Evolutionary conservation across 345 rosid genomes (phyloP).

Genomic region (Eucalyptus decipiens): DNA sequence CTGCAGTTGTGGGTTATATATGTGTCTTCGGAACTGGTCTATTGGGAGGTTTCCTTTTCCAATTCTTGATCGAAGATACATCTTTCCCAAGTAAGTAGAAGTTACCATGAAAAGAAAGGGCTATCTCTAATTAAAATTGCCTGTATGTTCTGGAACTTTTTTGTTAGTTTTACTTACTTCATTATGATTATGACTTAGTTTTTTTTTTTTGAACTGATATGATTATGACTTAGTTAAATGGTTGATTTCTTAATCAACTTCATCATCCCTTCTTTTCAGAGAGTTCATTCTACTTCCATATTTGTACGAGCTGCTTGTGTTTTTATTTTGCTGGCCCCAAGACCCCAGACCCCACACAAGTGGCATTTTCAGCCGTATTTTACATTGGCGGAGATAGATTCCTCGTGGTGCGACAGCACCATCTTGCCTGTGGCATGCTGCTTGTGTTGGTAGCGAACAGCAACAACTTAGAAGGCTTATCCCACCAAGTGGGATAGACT

Average conservation of each 20-base stretch:
- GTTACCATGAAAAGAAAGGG: not conserved
- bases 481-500: not conserved
- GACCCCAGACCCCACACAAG: not conserved
- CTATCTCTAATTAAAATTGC: not conserved
- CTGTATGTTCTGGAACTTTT: not conserved
- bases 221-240: not conserved
- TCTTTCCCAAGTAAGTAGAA: constrained; percentile 70
- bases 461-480: not conserved
- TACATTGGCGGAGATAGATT: not conserved
- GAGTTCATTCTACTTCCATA: not conserved
- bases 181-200: not conserved
- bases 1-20: constrained; percentile 56
- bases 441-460: not conserved
- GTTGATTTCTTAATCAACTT: not conserved
- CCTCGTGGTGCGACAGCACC: not conserved
- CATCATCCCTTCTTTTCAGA: not conserved
- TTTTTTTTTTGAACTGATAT: too few relatives aligned
- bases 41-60: constrained; percentile 62
- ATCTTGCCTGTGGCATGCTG: not conserved
- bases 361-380: not conserved
- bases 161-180: not conserved
- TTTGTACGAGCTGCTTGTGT: not conserved
- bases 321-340: not conserved
- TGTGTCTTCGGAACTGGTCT: constrained; percentile 78
- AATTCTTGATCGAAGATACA: constrained; percentile 43